These are phyloP conservation scores for Cladosporium cucumerinum DNA, from an alignment of 2,329 filamentous ascomycete genomes.

Conservation along the genomic window DNA sequence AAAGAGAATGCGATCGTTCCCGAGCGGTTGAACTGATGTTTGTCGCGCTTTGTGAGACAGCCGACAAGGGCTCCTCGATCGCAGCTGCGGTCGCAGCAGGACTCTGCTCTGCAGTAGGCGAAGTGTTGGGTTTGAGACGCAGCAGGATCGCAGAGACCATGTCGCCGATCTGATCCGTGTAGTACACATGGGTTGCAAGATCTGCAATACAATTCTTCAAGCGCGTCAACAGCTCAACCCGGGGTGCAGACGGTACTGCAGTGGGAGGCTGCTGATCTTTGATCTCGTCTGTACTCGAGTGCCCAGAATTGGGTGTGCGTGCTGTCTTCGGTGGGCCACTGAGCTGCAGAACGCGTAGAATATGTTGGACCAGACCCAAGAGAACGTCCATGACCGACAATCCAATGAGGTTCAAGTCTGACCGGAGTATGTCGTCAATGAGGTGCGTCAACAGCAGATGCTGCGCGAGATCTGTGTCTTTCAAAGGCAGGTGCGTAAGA, in stretches of 20 bases:
- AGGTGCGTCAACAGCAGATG: conserved; percentile 74
- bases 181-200: conserved; percentile 92
- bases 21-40: conserved; percentile 43
- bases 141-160: conserved; percentile 81
- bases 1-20: conserved; percentile 43
- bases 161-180: conserved; percentile 91
- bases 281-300: conserved; percentile 10
- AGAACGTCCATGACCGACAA: conserved; percentile 95
- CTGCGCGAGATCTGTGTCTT: conserved; percentile 63
- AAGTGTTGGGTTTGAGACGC: conserved; percentile 64
- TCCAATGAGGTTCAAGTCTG: conserved; percentile 89
- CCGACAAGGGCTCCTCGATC: conserved; percentile 49
- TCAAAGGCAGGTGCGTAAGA: conserved; percentile 65
- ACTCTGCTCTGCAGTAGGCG: conserved; percentile 23
- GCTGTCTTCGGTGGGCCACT: conserved; percentile 37
- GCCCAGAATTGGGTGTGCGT: conserved; percentile 29
- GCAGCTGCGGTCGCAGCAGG: conserved; percentile 48
- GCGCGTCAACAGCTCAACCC: conserved; percentile 63
- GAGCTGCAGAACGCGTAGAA: conserved; percentile 71
- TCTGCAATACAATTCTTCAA: conserved; percentile 84
- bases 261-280: conserved; percentile 13
- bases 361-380: conserved; percentile 78
- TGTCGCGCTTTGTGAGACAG: conserved; percentile 48
- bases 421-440: conserved; percentile 77
- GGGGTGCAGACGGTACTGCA: conserved; percentile 46